These are phyloP conservation scores for Stephania yunnanensis DNA, from an alignment of 164 flowering plant genomes.

Conservation along the genomic window DNA sequence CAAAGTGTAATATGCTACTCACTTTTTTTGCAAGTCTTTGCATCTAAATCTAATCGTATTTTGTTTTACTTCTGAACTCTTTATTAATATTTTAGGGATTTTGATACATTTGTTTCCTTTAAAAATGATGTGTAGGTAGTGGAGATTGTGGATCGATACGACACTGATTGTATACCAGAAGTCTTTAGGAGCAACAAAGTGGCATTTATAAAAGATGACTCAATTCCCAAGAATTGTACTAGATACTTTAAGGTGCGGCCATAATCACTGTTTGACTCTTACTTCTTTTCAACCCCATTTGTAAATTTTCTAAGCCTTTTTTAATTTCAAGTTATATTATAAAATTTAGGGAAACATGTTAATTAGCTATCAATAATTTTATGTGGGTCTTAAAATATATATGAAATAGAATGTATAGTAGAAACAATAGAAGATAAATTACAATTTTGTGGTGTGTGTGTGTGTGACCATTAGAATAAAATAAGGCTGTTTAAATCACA, in stretches of 20 bases:
- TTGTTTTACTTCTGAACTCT: background rate
- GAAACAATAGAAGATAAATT: too few species aligned
- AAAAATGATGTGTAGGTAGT: constrained; percentile 43
- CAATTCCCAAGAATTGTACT: constrained; percentile 57
- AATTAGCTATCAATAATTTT: too few species aligned
- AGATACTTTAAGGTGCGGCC: constrained; percentile 46
- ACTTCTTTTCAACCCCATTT: background rate
- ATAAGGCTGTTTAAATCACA: too few species aligned
- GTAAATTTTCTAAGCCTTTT: background rate
- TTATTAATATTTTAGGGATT: background rate
- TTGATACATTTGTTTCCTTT: background rate
- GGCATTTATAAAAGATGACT: constrained; percentile 53
- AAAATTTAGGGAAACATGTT: too few species aligned
- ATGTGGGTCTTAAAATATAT: too few species aligned
- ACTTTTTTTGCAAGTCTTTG: background rate
- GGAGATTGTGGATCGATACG: constrained; percentile 75
- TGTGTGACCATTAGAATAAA: too few species aligned
- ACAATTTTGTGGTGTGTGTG: too few species aligned
- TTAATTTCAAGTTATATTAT: background rate
- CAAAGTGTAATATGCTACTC: constrained; percentile 38
- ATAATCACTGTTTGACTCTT: background rate
- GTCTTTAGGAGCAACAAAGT: constrained; percentile 43
- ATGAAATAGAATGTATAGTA: too few species aligned
- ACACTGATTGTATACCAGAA: constrained; percentile 62
- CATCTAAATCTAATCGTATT: background rate